phyloP scores from a whole-genome alignment of 1,284 basidiomycete genomes.

The Cronartium quercuum region DNA sequence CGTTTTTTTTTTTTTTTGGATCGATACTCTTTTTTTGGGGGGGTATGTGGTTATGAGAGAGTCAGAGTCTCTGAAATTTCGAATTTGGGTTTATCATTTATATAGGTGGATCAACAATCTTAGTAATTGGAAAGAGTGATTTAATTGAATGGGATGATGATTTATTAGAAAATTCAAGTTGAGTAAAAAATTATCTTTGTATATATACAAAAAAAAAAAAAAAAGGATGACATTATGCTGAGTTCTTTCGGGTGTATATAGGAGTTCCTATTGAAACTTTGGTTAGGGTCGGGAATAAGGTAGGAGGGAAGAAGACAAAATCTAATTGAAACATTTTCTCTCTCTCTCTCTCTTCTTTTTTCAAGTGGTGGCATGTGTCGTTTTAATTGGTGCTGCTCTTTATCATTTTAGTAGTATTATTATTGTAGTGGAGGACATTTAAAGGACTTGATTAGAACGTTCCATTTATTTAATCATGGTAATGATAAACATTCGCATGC shows the following conservation, averaged over 20 bases:
- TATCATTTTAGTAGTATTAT: neutral
- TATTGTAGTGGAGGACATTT: too few relatives aligned
- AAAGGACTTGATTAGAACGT: too few relatives aligned
- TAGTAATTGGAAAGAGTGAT: conserved; percentile 5
- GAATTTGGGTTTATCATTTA: neutral
- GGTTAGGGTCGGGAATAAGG: conserved; percentile 28
- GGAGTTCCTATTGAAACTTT: conserved; percentile 39
- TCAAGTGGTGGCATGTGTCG: neutral
- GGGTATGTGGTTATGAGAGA: too few relatives aligned
- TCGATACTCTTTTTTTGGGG: neutral
- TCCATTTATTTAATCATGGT: too few relatives aligned
- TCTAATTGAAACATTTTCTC: neutral
- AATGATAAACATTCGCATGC: neutral
- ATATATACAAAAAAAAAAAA: neutral
- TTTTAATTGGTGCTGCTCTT: neutral
- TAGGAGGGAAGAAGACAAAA: conserved; percentile 8
- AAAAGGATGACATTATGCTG: neutral
- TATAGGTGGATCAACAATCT: conserved; percentile 30
- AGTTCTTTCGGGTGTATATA: conserved; percentile 8
- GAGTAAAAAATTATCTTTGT: neutral
- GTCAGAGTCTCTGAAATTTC: neutral
- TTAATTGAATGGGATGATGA: conserved; percentile 35
- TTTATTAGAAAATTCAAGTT: conserved; percentile 26
- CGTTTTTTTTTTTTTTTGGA: neutral
- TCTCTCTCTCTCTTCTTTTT: neutral